Evolutionary conservation across 805 yeast species (phyloP).

Genomic region (Wickerhamomyces ciferrii): DNA sequence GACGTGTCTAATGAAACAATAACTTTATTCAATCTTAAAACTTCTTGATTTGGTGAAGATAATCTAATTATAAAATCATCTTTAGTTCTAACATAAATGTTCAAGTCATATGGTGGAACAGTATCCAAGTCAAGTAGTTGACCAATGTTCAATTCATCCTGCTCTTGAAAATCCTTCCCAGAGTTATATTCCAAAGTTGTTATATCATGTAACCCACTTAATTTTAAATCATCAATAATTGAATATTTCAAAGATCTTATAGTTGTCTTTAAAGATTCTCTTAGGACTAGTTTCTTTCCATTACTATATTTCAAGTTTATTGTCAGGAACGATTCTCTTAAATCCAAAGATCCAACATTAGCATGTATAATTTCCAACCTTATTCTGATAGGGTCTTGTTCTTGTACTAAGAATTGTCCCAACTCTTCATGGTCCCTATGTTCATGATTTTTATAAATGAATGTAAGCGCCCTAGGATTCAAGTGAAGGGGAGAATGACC

Average conservation of each 20-base stretch:
- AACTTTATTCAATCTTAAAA: constrained; percentile 8
- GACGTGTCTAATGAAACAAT: constrained; percentile 15
- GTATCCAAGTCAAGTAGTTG: constrained; percentile 29
- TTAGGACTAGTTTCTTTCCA: constrained; percentile 11
- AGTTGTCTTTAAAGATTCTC: constrained; percentile 9
- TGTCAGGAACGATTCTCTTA: constrained; percentile 11
- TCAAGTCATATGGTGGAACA: constrained; percentile 24
- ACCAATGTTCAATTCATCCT: constrained; percentile 17
- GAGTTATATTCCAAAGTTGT: constrained; percentile 13
- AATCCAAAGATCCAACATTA: constrained; percentile 1
- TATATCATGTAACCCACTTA: constrained; percentile 10
- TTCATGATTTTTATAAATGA: constrained; percentile 9
- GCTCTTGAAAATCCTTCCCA: constrained; percentile 7
- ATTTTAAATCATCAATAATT: constrained; percentile 11
- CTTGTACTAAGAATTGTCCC: constrained; percentile 9
- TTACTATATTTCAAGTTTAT: constrained; percentile 13
- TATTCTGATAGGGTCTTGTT: constrained; percentile 8
- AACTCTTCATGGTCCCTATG: constrained; percentile 11
- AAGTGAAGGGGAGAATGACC: constrained; percentile 7
- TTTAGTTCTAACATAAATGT: constrained; percentile 19
- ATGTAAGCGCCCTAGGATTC: constrained; percentile 12
- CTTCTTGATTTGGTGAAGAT: constrained; percentile 14
- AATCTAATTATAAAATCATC: constrained; percentile 22
- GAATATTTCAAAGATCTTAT: constrained; percentile 11
- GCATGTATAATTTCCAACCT: constrained; percentile 16